A percentile compares a stretch with the other conserved stretches of the same genome.
Conservation (phyloP, 225 moss, liverwort and hornwort species). For the Pseudisothecium myosuroides region DNA sequence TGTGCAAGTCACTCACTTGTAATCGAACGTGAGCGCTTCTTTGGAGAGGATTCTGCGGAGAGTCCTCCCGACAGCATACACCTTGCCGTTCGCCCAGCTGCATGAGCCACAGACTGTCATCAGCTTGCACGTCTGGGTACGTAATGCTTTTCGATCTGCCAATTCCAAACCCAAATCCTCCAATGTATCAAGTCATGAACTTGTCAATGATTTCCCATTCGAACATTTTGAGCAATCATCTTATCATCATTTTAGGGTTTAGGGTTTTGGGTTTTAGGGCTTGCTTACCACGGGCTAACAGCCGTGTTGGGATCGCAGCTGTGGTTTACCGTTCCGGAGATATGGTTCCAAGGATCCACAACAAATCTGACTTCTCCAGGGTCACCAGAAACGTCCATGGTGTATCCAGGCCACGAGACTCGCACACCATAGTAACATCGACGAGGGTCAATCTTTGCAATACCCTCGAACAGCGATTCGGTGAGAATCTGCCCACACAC, state of each 20-base stretch:
- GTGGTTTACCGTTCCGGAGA: constrained; percentile 22
- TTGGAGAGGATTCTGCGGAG: constrained; percentile 30
- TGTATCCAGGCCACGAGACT: constrained; percentile 17
- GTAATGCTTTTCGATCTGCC: constrained; percentile 1
- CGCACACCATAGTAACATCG: constrained; percentile 11
- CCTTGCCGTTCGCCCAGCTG: constrained; percentile 37
- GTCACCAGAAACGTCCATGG: not conserved
- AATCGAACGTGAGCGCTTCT: constrained; percentile 32
- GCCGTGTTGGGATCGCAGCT: constrained; percentile 28
- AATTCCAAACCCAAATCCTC: not conserved
- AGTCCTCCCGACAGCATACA: constrained; percentile 27
- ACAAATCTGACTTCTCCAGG: constrained; percentile 17
- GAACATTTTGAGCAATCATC: not conserved
- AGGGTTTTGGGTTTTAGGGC: not conserved
- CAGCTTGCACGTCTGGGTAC: constrained; percentile 4
- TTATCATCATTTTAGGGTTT: not conserved
- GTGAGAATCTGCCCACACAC: constrained; percentile 28
- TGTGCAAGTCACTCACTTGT: constrained; percentile 6
- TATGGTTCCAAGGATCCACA: constrained; percentile 18
- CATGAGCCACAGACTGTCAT: constrained; percentile 21
- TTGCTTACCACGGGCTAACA: constrained; percentile 24
- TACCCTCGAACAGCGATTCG: not conserved
- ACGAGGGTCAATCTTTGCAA: not conserved
- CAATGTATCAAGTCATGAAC: not conserved
- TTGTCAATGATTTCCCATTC: not conserved